phyloP scores from a whole-genome alignment of 2,329 filamentous ascomycete species.

The Colletotrichum magnum region DNA sequence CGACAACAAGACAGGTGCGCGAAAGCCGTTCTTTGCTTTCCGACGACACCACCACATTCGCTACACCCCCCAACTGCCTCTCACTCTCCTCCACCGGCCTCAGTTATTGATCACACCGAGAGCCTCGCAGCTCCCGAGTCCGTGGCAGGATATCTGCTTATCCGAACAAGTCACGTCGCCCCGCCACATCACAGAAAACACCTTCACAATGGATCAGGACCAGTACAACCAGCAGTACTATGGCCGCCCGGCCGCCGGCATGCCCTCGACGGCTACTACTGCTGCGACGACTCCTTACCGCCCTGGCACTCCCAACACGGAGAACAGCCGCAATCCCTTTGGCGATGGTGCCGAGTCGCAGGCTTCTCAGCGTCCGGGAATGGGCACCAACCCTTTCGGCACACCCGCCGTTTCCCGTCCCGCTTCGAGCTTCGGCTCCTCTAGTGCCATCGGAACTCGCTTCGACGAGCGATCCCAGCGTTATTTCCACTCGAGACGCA shows the following conservation, averaged over 20 bases:
- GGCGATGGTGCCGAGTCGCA: slow-evolving; percentile 55
- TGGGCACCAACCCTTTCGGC: slow-evolving; percentile 59
- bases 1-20: background rate
- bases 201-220: slow-evolving; percentile 48
- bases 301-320: slow-evolving; percentile 59
- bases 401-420: slow-evolving; percentile 62
- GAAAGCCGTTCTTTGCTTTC: slow-evolving; percentile 1
- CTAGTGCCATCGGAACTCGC: slow-evolving; percentile 54
- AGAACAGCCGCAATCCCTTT: slow-evolving; percentile 56
- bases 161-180: background rate
- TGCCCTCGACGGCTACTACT: slow-evolving; percentile 55
- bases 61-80: background rate
- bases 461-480: slow-evolving; percentile 59
- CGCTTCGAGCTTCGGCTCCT: slow-evolving; percentile 62
- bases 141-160: background rate
- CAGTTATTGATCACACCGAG: slow-evolving; percentile 6
- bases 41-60: slow-evolving; percentile 20
- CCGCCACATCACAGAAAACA: background rate
- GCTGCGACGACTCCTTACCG: slow-evolving; percentile 56
- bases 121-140: slow-evolving; percentile 11
- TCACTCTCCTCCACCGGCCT: slow-evolving; percentile 1
- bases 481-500: slow-evolving; percentile 82
- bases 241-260: slow-evolving; percentile 47
- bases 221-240: slow-evolving; percentile 45
- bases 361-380: slow-evolving; percentile 48